Percentiles rank a stretch among this genome's conserved stretches.
Evolutionary conservation across 2,329 filamentous ascomycete genomes (phyloP).

Genomic region (Ophiostoma tasmaniense): DNA sequence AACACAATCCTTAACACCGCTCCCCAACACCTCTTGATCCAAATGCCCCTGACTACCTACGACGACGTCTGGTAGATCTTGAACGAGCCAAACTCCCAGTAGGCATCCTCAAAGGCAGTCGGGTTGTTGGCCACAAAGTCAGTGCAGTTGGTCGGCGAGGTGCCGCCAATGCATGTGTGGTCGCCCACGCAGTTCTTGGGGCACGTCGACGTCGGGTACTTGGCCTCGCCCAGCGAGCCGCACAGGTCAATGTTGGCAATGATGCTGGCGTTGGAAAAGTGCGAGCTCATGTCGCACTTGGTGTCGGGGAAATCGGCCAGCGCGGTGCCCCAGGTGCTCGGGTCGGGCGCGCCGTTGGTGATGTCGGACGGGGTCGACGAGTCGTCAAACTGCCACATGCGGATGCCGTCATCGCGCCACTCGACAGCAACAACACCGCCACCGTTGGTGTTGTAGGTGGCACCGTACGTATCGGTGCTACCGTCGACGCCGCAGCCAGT

Average conservation of each 20-base stretch:
- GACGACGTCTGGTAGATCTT: constrained; percentile 43
- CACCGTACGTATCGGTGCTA: constrained; percentile 38
- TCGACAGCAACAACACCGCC: constrained; percentile 56
- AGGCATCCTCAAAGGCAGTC: constrained; percentile 48
- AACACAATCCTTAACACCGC: background rate
- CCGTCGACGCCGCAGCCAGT: constrained; percentile 49
- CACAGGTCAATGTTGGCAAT: constrained; percentile 59
- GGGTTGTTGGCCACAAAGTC: constrained; percentile 51
- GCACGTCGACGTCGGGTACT: constrained; percentile 39
- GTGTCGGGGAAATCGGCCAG: constrained; percentile 58
- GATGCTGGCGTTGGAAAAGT: constrained; percentile 59
- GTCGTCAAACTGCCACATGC: constrained; percentile 53
- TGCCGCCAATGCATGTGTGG: constrained; percentile 21
- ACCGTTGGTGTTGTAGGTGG: constrained; percentile 42
- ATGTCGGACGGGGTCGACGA: constrained; percentile 45
- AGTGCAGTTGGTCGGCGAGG: constrained; percentile 42
- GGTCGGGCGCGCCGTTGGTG: constrained; percentile 42
- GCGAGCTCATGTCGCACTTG: constrained; percentile 47
- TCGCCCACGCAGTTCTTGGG: constrained; percentile 19
- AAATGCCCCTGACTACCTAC: background rate
- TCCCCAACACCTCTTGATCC: background rate
- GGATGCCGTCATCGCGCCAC: constrained; percentile 51
- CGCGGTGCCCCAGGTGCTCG: constrained; percentile 53
- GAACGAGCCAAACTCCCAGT: constrained; percentile 57
- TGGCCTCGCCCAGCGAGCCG: constrained; percentile 44